Conservation (phyloP, 306 rosid species). For the Mimosa bimucronata region DNA sequence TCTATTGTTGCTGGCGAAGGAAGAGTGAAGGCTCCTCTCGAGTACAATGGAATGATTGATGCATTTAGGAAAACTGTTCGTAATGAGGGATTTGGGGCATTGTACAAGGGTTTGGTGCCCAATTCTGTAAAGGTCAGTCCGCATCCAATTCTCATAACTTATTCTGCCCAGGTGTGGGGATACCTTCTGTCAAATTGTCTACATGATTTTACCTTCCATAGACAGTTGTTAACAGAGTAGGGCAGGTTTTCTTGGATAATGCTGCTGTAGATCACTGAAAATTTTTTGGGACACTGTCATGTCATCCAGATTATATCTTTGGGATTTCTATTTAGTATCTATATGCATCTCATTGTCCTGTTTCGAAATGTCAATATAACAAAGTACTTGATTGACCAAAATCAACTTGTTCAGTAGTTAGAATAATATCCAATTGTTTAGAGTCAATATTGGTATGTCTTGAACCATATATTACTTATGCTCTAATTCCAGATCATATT, state of each 20-base stretch:
- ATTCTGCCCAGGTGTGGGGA: slow-evolving; percentile 1
- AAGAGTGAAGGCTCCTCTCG: slow-evolving; percentile 72
- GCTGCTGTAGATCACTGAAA: neutral
- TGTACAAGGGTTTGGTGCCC: slow-evolving; percentile 98
- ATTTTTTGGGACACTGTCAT: neutral
- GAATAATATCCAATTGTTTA: neutral
- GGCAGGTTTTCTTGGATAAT: neutral
- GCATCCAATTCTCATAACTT: slow-evolving; percentile 27
- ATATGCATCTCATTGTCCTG: neutral
- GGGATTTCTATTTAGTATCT: slow-evolving; percentile 13
- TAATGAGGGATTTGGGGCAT: slow-evolving; percentile 91
- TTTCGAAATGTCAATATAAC: slow-evolving; percentile 9
- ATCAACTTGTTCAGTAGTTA: neutral
- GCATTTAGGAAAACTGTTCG: slow-evolving; percentile 96
- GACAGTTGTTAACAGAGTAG: slow-evolving; percentile 4
- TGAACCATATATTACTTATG: slow-evolving; percentile 15
- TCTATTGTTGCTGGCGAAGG: slow-evolving; percentile 90
- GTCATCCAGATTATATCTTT: slow-evolving; percentile 21
- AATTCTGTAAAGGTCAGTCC: slow-evolving; percentile 91
- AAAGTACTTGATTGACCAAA: neutral
- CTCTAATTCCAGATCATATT: slow-evolving; percentile 20
- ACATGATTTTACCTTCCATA: slow-evolving; percentile 7
- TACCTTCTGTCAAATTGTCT: neutral
- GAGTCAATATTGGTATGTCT: neutral
- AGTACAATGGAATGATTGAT: slow-evolving; percentile 91